These are phyloP conservation scores for Fusarium subglutinans DNA, from an alignment of 2,329 filamentous ascomycete species.

Conservation along the genomic window DNA sequence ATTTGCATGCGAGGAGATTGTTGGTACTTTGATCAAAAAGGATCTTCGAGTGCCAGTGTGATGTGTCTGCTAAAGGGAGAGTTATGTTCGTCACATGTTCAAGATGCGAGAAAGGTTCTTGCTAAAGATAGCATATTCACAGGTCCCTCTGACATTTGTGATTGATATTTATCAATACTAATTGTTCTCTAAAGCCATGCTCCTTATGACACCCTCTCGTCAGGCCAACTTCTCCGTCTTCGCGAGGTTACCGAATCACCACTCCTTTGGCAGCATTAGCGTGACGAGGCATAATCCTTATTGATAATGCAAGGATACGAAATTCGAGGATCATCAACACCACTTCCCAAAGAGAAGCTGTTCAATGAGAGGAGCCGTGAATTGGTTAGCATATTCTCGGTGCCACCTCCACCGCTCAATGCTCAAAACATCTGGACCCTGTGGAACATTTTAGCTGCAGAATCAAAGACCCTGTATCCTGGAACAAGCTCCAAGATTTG, in stretches of 20 bases:
- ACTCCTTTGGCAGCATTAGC: background rate
- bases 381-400: background rate
- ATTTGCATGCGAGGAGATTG: conserved; percentile 88
- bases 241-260: background rate
- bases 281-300: conserved; percentile 15
- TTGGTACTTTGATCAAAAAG: conserved; percentile 60
- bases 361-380: background rate
- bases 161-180: background rate
- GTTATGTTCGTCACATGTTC: background rate
- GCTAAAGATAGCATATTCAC: background rate
- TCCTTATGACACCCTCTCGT: background rate
- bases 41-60: conserved; percentile 27
- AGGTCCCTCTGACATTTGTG: background rate
- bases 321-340: background rate
- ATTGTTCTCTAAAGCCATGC: background rate
- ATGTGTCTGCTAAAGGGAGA: background rate
- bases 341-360: background rate
- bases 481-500: background rate
- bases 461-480: background rate
- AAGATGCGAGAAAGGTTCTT: background rate
- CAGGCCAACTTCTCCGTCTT: background rate
- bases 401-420: conserved; percentile 15
- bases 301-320: background rate
- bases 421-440: background rate
- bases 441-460: conserved; percentile 11